These are phyloP conservation scores for Coriolopsis trogii DNA, from an alignment of 1,284 basidiomycete genomes.

Conservation along the genomic window DNA sequence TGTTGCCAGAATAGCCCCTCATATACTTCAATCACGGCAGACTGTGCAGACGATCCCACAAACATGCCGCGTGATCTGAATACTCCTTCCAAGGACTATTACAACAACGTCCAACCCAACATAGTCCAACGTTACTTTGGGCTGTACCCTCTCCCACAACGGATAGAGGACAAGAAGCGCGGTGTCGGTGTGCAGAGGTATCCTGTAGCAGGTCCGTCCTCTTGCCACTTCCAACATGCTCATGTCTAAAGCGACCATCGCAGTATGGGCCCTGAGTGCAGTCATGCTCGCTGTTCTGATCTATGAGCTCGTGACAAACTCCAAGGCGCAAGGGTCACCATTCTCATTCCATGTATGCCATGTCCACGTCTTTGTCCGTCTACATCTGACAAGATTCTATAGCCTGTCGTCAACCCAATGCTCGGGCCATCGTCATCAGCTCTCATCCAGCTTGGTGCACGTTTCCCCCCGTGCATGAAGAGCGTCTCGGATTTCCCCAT, in stretches of 20 bases:
- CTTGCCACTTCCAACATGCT: background rate
- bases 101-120: constrained; percentile 23
- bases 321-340: constrained; percentile 73
- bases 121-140: constrained; percentile 27
- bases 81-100: no score
- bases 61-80: no score
- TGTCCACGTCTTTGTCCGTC: background rate
- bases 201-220: constrained; percentile 62
- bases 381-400: background rate
- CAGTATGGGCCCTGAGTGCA: constrained; percentile 65
- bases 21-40: constrained; percentile 8
- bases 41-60: constrained; percentile 27
- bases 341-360: constrained; percentile 74
- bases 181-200: constrained; percentile 83
- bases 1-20: background rate
- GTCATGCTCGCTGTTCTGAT: constrained; percentile 77
- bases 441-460: constrained; percentile 88
- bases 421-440: constrained; percentile 86
- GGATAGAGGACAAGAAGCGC: constrained; percentile 83
- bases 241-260: background rate
- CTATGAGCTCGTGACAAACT: constrained; percentile 79
- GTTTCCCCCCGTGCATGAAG: constrained; percentile 92
- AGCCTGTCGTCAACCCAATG: constrained; percentile 82
- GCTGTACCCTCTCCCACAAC: constrained; percentile 72
- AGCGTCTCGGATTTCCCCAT: constrained; percentile 62